Evolutionary conservation across 768 basidiomycete species (phyloP), one percentile per base, ranked within the genome.

Genomic region (Dictyophora rubrovolvata): DNA sequence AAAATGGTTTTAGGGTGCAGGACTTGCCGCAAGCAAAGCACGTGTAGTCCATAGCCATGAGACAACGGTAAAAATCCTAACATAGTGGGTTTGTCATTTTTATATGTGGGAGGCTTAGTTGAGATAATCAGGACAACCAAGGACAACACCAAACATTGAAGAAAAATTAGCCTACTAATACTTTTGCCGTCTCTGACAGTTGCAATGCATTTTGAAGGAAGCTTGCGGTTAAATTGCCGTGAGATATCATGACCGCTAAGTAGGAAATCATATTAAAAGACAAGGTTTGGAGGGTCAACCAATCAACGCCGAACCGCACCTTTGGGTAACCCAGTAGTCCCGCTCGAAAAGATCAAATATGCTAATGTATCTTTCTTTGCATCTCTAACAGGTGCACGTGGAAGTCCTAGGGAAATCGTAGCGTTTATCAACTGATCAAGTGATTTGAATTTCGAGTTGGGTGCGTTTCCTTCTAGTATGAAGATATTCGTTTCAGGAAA

Each of bases 241-340:
- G 86, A 0, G 86, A 80, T 23, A 86, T 79, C 85, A 83, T 85
- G n/a, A 87, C 82, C 7, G 79, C 86, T 87, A 36, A 17, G 21
- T 23, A 23, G 28, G 36, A 16, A 8, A 2, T 16, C 50, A 51
- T 28, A 63, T 28, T 5, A 22, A 46, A 34, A 58, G 23, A 18
- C n/a, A n/a, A n/a, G n/a, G n/a, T n/a, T n/a, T n/a, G n/a, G n/a
- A n/a, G n/a, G n/a, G n/a, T n/a, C n/a, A n/a, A n/a, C n/a, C n/a
- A n/a, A n/a, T 35, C 28, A 59, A 18, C 23, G 6, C 2, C 17
- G 5, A 7, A 61, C 2, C 66, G 7, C 22, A 82, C 86, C 86
- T 78, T 89, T 89, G 0, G 87, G 86, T 3, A 83, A 71, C 0
- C 88, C 87, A 60, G 78, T 88, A 0, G 88, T 89, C 21, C 87